Evolutionary conservation across 163 green algal genomes (phyloP).

Genomic region (Smithsoniella earleae): DNA sequence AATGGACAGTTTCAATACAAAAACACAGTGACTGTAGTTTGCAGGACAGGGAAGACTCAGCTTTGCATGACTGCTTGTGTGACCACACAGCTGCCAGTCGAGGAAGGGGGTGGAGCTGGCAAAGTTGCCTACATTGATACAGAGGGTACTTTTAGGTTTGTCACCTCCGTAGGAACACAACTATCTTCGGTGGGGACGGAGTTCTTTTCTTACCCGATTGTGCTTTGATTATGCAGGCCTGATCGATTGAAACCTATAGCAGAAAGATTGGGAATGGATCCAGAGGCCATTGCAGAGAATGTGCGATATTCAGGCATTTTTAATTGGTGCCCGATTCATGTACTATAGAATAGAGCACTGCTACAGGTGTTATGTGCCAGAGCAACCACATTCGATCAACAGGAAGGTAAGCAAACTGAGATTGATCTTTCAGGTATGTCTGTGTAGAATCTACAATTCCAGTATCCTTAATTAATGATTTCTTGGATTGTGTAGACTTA

Average conservation of each 20-base stretch:
- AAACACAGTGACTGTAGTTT: too few relatives aligned
- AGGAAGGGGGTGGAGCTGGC: slow-evolving; percentile 36
- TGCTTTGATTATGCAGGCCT: slow-evolving; percentile 50
- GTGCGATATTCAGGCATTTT: slow-evolving; percentile 36
- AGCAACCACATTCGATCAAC: slow-evolving; percentile 78
- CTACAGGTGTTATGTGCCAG: slow-evolving; percentile 68
- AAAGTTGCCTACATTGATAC: slow-evolving; percentile 82
- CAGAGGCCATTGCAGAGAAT: slow-evolving; percentile 77
- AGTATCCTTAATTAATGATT: too few relatives aligned
- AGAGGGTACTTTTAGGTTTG: slow-evolving; percentile 69
- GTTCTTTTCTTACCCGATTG: too few relatives aligned
- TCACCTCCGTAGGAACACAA: too few relatives aligned
- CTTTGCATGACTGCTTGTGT: slow-evolving; percentile 82
- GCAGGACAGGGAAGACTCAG: slow-evolving; percentile 65
- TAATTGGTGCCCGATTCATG: too few relatives aligned
- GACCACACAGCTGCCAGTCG: slow-evolving; percentile 62
- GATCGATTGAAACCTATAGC: slow-evolving; percentile 78
- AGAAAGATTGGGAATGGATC: slow-evolving; percentile 74
- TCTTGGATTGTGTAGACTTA: slow-evolving; percentile 49
- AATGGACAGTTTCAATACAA: too few relatives aligned
- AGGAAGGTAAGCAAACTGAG: slow-evolving; percentile 43
- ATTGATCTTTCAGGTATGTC: neutral
- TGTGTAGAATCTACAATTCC: too few relatives aligned
- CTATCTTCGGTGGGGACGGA: too few relatives aligned
- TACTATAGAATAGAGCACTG: too few relatives aligned